Conservation (phyloP, 352 stramenopile genomes). For the Phytophthora colocasiae region DNA sequence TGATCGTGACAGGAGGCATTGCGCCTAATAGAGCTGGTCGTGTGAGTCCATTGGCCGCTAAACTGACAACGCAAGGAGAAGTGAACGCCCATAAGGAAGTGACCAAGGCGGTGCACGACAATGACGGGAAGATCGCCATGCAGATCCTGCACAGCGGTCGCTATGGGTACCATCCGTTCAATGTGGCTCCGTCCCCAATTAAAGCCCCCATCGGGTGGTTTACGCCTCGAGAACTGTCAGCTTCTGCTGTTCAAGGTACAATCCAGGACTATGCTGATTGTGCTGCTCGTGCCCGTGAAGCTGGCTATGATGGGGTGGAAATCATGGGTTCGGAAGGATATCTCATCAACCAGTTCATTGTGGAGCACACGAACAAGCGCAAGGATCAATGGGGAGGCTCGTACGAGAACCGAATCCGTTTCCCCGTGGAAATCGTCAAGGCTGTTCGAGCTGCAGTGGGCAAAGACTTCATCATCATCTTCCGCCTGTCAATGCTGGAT, state of each 20-base stretch:
- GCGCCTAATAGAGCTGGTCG: conserved; percentile 94
- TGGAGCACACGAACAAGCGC: conserved; percentile 94
- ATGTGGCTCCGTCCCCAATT: conserved; percentile 92
- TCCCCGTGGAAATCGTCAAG: conserved; percentile 95
- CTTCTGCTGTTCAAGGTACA: conserved; percentile 86
- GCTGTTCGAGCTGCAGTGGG: conserved; percentile 90
- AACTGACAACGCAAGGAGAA: conserved; percentile 93
- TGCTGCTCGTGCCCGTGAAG: conserved; percentile 83
- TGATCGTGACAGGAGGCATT: conserved; percentile 96
- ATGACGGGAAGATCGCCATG: conserved; percentile 89
- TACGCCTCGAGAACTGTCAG: conserved; percentile 86
- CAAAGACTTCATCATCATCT: conserved; percentile 98
- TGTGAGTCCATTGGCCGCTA: conserved; percentile 93
- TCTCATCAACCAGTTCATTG: conserved; percentile 98
- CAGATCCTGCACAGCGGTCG: conserved; percentile 94
- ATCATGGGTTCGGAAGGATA: conserved; percentile 99
- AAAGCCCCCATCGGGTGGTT: conserved; percentile 96
- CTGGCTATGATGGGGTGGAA: conserved; percentile 98
- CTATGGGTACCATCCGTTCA: conserved; percentile 97
- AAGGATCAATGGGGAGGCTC: conserved; percentile 95
- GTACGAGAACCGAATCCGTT: conserved; percentile 95
- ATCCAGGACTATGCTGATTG: conserved; percentile 95
- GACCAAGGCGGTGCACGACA: conserved; percentile 93
- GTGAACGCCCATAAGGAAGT: conserved; percentile 93
- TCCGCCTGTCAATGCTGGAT: conserved; percentile 96